These are phyloP conservation scores for Sphaerostilbella broomeana DNA, from an alignment of 2,329 filamentous ascomycete genomes.

Conservation along the genomic window DNA sequence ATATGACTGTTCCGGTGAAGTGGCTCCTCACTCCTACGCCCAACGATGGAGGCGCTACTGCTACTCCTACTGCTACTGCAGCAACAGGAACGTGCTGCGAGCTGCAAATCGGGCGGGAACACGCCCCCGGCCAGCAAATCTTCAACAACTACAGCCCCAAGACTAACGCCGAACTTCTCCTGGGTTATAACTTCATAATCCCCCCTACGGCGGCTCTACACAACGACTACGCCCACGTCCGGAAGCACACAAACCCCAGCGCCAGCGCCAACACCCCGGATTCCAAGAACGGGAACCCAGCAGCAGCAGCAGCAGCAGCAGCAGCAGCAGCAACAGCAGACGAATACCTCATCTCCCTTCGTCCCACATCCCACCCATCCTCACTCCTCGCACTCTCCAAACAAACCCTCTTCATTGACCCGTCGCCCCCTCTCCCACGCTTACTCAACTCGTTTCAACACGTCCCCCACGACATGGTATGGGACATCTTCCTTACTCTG, in stretches of 20 bases:
- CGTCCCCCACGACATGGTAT: slow-evolving; percentile 47
- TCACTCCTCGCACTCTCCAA: slow-evolving; percentile 41
- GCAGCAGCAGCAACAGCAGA: slow-evolving; percentile 20
- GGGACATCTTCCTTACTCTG: slow-evolving; percentile 39
- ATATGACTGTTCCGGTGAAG: slow-evolving; percentile 49
- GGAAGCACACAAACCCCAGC: slow-evolving; percentile 31
- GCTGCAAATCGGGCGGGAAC: slow-evolving; percentile 36
- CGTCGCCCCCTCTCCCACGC: slow-evolving; percentile 14
- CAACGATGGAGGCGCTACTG: slow-evolving; percentile 14
- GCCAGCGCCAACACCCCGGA: too few species aligned
- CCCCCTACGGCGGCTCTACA: slow-evolving; percentile 42
- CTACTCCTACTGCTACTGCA: slow-evolving; percentile 14
- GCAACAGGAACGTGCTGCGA: too few species aligned
- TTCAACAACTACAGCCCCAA: slow-evolving; percentile 70
- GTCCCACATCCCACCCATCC: slow-evolving; percentile 40
- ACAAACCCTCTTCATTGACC: slow-evolving; percentile 28
- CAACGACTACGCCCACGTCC: slow-evolving; percentile 54
- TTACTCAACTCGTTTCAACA: slow-evolving; percentile 39
- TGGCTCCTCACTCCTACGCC: slow-evolving; percentile 42
- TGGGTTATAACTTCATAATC: slow-evolving; percentile 58
- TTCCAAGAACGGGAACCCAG: too few species aligned
- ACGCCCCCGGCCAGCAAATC: slow-evolving; percentile 48
- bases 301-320: background rate
- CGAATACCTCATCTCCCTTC: slow-evolving; percentile 48
- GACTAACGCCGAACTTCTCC: slow-evolving; percentile 63